phyloP scores from a whole-genome alignment of 257 asterid genomes.

The Ophiorrhiza pumila region DNA sequence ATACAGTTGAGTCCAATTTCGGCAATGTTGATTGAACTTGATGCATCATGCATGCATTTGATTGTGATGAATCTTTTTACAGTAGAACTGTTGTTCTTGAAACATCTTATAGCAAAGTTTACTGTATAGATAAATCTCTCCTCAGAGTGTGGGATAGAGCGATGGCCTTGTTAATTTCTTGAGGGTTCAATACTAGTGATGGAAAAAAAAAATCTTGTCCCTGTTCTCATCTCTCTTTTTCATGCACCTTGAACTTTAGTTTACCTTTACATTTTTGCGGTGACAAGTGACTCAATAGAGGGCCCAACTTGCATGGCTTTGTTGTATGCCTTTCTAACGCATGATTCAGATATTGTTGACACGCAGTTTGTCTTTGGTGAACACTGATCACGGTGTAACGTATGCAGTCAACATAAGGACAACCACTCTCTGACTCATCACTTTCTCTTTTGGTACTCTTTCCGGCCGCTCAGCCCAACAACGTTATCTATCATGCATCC shows the following conservation, averaged over 20 bases:
- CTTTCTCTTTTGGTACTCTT: not conserved
- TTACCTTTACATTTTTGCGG: not conserved
- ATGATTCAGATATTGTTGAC: constrained; percentile 12
- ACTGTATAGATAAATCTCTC: no score
- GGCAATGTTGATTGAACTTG: not conserved
- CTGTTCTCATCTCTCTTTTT: not conserved
- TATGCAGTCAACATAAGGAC: constrained; percentile 8
- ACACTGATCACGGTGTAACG: not conserved
- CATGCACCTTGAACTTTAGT: constrained; percentile 1
- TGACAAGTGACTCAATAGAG: not conserved
- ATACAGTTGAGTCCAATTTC: constrained; percentile 1
- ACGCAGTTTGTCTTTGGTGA: constrained; percentile 8
- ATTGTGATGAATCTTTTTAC: not conserved
- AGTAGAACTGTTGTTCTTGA: not conserved
- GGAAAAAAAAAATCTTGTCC: not conserved
- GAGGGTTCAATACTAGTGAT: not conserved
- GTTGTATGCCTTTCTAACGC: not conserved
- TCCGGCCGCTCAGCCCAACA: not conserved
- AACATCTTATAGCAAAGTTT: not conserved
- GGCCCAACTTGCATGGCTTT: constrained; percentile 18
- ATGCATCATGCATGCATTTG: not conserved
- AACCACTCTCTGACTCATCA: constrained; percentile 10
- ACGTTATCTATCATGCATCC: not conserved
- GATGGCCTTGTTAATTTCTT: not conserved
- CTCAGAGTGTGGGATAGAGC: not conserved